A percentile compares a stretch with the other conserved stretches of the same genome.
These are phyloP conservation scores for Plantago elongata DNA, from an alignment of 257 asterid species.

Conservation along the genomic window DNA sequence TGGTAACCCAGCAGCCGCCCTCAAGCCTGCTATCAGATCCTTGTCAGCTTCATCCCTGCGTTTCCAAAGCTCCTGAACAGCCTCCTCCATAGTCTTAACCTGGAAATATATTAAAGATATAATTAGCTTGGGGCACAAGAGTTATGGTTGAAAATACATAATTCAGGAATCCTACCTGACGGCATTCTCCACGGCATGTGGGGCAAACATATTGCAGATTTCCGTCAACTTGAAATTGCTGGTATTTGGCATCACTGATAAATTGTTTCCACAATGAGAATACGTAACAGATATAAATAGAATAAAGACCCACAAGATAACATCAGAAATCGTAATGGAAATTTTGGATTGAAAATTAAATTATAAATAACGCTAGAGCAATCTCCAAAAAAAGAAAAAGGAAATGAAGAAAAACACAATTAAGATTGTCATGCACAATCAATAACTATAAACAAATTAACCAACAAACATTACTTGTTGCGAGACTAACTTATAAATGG, in stretches of 20 bases:
- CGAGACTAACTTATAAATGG: too few relatives aligned
- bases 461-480: too few relatives aligned
- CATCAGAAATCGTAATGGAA: too few relatives aligned
- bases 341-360: neutral
- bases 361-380: neutral
- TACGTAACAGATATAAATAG: neutral
- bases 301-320: too few relatives aligned
- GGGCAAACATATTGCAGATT: slow-evolving; percentile 89
- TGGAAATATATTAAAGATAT: slow-evolving; percentile 25
- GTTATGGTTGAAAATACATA: slow-evolving; percentile 9
- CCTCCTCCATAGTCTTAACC: slow-evolving; percentile 75
- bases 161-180: slow-evolving; percentile 45
- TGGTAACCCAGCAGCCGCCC: slow-evolving; percentile 98
- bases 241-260: slow-evolving; percentile 78
- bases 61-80: slow-evolving; percentile 96
- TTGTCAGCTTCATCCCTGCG: slow-evolving; percentile 85
- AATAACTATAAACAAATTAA: too few relatives aligned
- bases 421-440: too few relatives aligned
- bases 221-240: slow-evolving; percentile 89
- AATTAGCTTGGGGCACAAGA: slow-evolving; percentile 7
- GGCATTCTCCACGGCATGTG: slow-evolving; percentile 88
- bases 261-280: slow-evolving; percentile 17
- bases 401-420: neutral
- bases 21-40: slow-evolving; percentile 73
- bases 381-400: neutral